These are phyloP conservation scores for Colletotrichum falcatum DNA, from an alignment of 2,329 filamentous ascomycete species.

Conservation along the genomic window DNA sequence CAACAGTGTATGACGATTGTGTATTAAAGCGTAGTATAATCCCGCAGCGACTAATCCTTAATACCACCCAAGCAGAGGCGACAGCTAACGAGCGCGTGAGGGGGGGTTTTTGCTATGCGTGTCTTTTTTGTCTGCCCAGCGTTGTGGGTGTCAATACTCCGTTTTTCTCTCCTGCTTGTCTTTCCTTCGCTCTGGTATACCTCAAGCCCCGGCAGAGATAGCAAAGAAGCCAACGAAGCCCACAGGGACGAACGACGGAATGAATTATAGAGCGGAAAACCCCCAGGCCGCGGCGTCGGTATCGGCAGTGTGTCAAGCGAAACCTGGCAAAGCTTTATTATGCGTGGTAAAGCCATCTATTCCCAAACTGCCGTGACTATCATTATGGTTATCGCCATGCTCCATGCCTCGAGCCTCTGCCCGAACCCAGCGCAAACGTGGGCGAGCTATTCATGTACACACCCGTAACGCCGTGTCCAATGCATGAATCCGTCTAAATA, in stretches of 20 bases:
- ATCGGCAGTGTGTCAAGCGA: background rate
- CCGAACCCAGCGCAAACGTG: background rate
- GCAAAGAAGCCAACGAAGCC: background rate
- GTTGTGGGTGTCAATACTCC: background rate
- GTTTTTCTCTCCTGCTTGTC: background rate
- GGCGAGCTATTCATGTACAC: conserved; percentile 27
- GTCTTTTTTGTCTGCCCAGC: background rate
- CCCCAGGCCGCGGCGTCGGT: background rate
- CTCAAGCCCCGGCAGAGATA: background rate
- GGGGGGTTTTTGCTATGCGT: background rate
- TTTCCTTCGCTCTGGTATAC: background rate
- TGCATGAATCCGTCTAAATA: conserved; percentile 49
- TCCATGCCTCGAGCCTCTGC: background rate
- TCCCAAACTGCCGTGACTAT: conserved; percentile 3
- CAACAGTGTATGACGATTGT: conserved; percentile 30
- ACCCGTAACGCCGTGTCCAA: conserved; percentile 18
- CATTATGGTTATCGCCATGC: background rate
- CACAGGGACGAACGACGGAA: background rate
- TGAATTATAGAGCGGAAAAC: background rate
- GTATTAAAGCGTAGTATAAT: conserved; percentile 25
- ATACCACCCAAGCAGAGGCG: background rate
- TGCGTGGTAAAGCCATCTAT: background rate
- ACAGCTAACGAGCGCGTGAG: background rate
- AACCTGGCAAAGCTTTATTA: background rate
- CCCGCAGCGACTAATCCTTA: background rate